Evolutionary conservation across 805 yeast species (phyloP), one percentile per base, ranked within the genome.

Genomic region (Yarrowia porcina): DNA sequence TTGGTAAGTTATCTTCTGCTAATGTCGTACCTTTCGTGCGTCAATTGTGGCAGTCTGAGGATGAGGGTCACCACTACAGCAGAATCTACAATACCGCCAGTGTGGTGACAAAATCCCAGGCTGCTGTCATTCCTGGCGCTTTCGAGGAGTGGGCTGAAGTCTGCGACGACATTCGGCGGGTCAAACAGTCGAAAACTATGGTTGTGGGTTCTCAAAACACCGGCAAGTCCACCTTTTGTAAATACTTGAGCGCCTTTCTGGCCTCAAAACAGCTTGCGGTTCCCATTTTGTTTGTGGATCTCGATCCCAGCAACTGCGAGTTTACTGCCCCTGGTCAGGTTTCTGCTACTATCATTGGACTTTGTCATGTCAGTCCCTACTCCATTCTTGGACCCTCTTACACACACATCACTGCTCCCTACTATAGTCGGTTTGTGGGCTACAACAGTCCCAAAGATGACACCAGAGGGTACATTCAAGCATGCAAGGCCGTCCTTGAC

Each of bases 391-490:
- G 61, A 1, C 61, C 61, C 36, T 39, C 47, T 20, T 56, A 18
- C 49, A 56, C 61, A 9, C 49, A 39, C 28, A 20, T 30, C n/a
- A 56, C 39, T 11, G 11, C 38, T n/a, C 4, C 49, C 61, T 3
- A n/a, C 11, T 39, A 27, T 47, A 38, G 47, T 9, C 61, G 61
- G 8, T 56, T 39, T 39, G 61, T 56, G 36, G 61, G 61, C 36
- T 56, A 56, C 61, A 39, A 56, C 61, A 56, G 23, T 39, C 49
- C 49, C 36, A 56, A 41, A 15, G 61, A 56, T n/a, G 47, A 39
- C 17, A 56, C 49, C 15, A 4, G 59, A 12, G 61, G 47, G 7
- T 56, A 56, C 38, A 39, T 39, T 15, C 39, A 20, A n/a, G 49
- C 47, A 28, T 56, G 61, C 30, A 21, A 20, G 28, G 28, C 35